These are phyloP conservation scores for Thelonectria rubi DNA, from an alignment of 2,329 filamentous ascomycete species.

Conservation along the genomic window DNA sequence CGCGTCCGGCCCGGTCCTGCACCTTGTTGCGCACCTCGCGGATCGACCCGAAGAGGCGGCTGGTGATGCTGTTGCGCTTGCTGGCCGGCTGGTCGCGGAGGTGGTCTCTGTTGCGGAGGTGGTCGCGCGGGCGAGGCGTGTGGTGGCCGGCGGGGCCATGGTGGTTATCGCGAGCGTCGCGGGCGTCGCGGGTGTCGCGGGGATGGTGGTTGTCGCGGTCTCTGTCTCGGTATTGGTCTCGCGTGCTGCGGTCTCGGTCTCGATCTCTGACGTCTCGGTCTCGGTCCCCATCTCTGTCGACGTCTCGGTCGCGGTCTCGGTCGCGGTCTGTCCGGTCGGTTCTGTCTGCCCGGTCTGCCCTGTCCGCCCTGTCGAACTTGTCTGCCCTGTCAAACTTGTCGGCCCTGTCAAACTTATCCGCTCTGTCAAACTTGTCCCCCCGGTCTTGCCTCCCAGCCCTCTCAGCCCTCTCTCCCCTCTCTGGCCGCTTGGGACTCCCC, in stretches of 20 bases:
- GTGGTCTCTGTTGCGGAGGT: conserved; percentile 21
- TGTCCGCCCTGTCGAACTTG: background rate
- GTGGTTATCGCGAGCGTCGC: conserved; percentile 39
- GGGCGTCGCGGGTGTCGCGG: conserved; percentile 34
- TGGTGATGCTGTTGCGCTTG: conserved; percentile 54
- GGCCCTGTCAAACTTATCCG: background rate
- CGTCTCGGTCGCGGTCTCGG: conserved; percentile 21
- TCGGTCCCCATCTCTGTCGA: conserved; percentile 24
- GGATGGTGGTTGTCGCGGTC: conserved; percentile 19
- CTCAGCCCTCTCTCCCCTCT: conserved; percentile 6
- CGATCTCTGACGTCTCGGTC: conserved; percentile 15
- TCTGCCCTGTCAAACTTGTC: background rate
- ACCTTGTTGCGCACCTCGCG: conserved; percentile 44
- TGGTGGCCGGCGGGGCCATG: conserved; percentile 26
- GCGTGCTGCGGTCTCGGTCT: conserved; percentile 10
- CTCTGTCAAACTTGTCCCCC: conserved; percentile 1
- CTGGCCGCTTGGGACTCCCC: background rate
- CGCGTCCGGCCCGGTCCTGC: conserved; percentile 4
- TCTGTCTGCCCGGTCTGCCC: conserved; percentile 9
- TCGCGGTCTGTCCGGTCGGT: conserved; percentile 11
- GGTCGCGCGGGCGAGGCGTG: conserved; percentile 15
- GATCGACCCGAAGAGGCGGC: conserved; percentile 50
- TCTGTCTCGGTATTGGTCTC: conserved; percentile 34
- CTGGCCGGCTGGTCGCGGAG: conserved; percentile 40
- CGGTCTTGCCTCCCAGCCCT: conserved; percentile 11